phyloP scores from a whole-genome alignment of 257 asterid genomes.

The Gentiana macrophylla region DNA sequence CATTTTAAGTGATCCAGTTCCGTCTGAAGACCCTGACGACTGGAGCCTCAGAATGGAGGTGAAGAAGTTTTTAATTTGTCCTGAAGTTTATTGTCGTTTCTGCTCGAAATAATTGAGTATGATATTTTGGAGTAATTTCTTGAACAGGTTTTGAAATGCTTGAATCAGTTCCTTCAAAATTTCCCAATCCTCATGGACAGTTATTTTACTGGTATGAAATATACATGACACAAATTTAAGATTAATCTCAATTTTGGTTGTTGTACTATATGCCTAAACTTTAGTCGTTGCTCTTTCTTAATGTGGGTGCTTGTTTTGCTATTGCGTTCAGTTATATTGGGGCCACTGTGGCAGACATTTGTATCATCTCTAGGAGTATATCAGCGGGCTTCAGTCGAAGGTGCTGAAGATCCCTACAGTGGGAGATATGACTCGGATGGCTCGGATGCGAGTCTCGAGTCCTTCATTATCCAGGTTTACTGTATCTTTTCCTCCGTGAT shows the following conservation, averaged over 20 bases:
- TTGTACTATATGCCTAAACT: background rate
- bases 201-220: slow-evolving; percentile 45
- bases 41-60: slow-evolving; percentile 99
- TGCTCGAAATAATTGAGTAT: background rate
- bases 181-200: slow-evolving; percentile 60
- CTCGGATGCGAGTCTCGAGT: slow-evolving; percentile 76
- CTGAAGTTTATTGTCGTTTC: background rate
- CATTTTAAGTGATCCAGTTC: slow-evolving; percentile 61
- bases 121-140: background rate
- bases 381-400: slow-evolving; percentile 67
- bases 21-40: slow-evolving; percentile 92
- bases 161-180: slow-evolving; percentile 79
- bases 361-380: slow-evolving; percentile 75
- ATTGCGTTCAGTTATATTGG: slow-evolving; percentile 50
- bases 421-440: slow-evolving; percentile 99
- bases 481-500: too few relatives aligned
- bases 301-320: too few relatives aligned
- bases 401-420: slow-evolving; percentile 74
- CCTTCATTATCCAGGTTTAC: slow-evolving; percentile 84
- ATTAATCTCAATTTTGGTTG: background rate
- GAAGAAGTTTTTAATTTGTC: slow-evolving; percentile 10
- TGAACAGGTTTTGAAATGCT: slow-evolving; percentile 80
- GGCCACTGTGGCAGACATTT: slow-evolving; percentile 89
- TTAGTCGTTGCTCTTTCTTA: slow-evolving; percentile 4
- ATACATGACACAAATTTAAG: background rate